Base-by-base conservation (phyloP, 805 yeast species). In the Cyberlindnera xylosilytica region DNA sequence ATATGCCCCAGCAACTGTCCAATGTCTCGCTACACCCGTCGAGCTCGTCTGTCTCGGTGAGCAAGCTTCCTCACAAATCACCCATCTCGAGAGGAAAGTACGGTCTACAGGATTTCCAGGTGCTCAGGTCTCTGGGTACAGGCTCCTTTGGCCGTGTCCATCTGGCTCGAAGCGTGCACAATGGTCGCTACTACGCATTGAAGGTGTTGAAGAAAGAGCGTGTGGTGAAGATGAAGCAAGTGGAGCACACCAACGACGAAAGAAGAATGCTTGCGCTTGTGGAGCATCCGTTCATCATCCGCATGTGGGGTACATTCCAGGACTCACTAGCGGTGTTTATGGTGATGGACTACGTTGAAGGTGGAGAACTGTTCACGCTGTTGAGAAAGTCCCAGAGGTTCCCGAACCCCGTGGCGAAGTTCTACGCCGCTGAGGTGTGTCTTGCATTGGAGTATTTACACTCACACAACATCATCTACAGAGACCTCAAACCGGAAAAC, bases 251-350 rank as follows among this genome's bases (percentile, higher is more conserved):
- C 15, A 90, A 89, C 62, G 97, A 90, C 63, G 97, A 90, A 68
- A 76, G 97, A 38, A 74, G 90, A 48, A 89, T 90, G 83, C 73
- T 90, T 47, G 83, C 86, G 50, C 67, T 87, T 36, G 95, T 88
- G 9, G 85, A 85, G 53, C 96, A 89, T 59, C 97, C 97, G 13
- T 90, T 90, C 58, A 74, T 90, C 42, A 85, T 88, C 46, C 76
- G 96, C 56, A 83, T 90, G 85, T 90, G 97, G 97, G 97, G 97
- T 18, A 90, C 97, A 0, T 90, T 85, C 65, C 97, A 90, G 65
- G 97, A 90, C 66, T 70, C 86, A 34, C 75, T 74, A 52, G 83
- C 85, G 50, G 71, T 90, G 43, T 90, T 89, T 61, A 87, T 90
- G 93, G 88, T 90, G 34, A 90, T 90, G 97, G 97, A 90, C 63